Conservation (phyloP, 2,329 filamentous ascomycete species). For the Fusarium brachygibbosum region DNA sequence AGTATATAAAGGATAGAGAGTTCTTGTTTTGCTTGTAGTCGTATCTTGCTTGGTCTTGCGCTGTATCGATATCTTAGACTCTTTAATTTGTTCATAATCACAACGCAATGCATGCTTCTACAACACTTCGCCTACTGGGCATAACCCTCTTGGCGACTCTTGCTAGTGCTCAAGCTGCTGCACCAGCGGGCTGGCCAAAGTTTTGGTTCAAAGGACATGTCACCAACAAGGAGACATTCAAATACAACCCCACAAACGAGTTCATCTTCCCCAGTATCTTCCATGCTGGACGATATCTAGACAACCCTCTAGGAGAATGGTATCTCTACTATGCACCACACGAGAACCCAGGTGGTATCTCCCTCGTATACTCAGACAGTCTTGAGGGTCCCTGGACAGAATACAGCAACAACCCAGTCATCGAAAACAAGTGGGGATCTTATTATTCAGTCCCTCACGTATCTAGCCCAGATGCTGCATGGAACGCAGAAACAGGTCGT, state of each 20-base stretch:
- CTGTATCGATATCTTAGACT: too few species aligned
- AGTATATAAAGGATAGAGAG: neutral
- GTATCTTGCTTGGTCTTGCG: neutral
- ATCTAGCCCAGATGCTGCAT: slow-evolving; percentile 29
- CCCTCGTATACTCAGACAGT: slow-evolving; percentile 39
- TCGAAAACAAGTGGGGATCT: slow-evolving; percentile 19
- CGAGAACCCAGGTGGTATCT: slow-evolving; percentile 47
- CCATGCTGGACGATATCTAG: slow-evolving; percentile 41
- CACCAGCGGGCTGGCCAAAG: slow-evolving; percentile 40
- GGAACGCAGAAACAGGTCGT: slow-evolving; percentile 8
- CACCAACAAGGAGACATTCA: slow-evolving; percentile 38
- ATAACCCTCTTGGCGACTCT: neutral
- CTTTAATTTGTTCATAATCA: neutral
- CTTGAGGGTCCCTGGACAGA: slow-evolving; percentile 33
- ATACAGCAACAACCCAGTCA: slow-evolving; percentile 17
- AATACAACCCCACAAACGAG: slow-evolving; percentile 48
- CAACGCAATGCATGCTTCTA: neutral
- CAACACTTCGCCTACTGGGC: neutral
- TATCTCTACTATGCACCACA: slow-evolving; percentile 50
- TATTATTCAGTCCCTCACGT: slow-evolving; percentile 36
- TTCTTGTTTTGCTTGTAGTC: rapidly evolving
- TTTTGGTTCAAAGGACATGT: slow-evolving; percentile 43
- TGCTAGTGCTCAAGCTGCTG: slow-evolving; percentile 11
- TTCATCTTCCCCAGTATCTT: slow-evolving; percentile 48
- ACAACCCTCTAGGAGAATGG: slow-evolving; percentile 42